Percentiles rank a stretch among this genome's conserved stretches.
phyloP scores from a whole-genome alignment of 306 rosid genomes.

The Pyrus communis region DNA sequence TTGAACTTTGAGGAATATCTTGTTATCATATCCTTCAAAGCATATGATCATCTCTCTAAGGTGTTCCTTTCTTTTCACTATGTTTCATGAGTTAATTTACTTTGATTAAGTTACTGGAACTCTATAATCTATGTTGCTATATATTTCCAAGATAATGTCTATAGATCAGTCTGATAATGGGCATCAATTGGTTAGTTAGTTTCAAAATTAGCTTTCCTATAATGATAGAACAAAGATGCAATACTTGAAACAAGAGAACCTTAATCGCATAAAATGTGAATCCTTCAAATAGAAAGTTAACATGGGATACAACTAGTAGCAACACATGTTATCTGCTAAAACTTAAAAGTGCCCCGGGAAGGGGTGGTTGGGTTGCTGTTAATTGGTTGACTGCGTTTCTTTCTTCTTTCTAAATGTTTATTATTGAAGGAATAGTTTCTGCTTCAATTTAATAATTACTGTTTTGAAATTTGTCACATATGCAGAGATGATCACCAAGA shows the following conservation, averaged over 20 bases:
- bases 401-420: not conserved
- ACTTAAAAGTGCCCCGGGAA: not conserved
- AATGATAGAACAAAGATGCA: not conserved
- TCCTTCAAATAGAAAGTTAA: not conserved
- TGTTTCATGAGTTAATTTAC: not conserved
- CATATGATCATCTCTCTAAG: not conserved
- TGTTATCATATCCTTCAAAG: not conserved
- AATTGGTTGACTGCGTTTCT: not conserved
- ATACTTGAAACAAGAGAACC: not conserved
- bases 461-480: not conserved
- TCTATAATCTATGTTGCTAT: not conserved
- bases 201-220: not conserved
- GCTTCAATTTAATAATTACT: not conserved
- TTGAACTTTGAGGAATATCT: constrained; percentile 3
- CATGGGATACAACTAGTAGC: not conserved
- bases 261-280: not conserved
- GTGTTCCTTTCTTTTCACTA: not conserved
- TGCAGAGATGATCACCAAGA: constrained; percentile 95
- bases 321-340: not conserved
- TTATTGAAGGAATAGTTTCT: not conserved
- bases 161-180: not conserved
- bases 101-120: not conserved
- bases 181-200: not conserved
- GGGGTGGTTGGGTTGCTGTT: not conserved
- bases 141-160: not conserved